Conservation (phyloP, 306 rosid genomes). For the Castanea crenata region DNA sequence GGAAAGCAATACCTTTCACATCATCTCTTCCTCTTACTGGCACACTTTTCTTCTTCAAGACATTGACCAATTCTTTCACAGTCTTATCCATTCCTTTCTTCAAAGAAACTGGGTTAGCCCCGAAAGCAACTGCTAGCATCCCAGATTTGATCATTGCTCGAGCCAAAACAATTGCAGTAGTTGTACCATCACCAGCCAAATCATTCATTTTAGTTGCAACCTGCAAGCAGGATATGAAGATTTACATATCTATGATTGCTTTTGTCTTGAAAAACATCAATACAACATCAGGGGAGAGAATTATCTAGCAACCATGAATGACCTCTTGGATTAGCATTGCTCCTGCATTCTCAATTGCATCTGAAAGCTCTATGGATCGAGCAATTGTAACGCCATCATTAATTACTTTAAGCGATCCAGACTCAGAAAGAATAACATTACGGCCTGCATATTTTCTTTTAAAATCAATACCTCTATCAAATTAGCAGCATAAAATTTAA, state of each 20-base stretch:
- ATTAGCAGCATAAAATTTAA: constrained; percentile 5
- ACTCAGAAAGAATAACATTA: constrained; percentile 87
- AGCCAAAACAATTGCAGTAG: constrained; percentile 89
- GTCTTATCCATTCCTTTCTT: constrained; percentile 94
- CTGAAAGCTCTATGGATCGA: constrained; percentile 81
- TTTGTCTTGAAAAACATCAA: constrained; percentile 11
- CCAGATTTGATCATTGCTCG: constrained; percentile 85
- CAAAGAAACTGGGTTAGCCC: constrained; percentile 87
- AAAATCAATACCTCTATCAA: constrained; percentile 13
- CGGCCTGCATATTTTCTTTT: constrained; percentile 59
- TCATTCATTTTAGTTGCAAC: constrained; percentile 92
- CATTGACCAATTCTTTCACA: constrained; percentile 61
- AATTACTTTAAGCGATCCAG: constrained; percentile 60
- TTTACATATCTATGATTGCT: constrained; percentile 13
- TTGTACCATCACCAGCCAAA: constrained; percentile 96
- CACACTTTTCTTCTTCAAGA: constrained; percentile 71
- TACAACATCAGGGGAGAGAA: constrained; percentile 23
- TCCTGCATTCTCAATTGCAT: constrained; percentile 91
- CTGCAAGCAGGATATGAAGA: constrained; percentile 44
- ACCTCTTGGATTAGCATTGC: constrained; percentile 98
- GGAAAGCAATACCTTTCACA: constrained; percentile 57
- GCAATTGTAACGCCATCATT: constrained; percentile 96
- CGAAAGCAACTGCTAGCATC: constrained; percentile 71
- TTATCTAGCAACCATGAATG: constrained; percentile 53
- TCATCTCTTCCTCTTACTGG: constrained; percentile 84